These are phyloP conservation scores for Tolypocladium sp. DNA, from an alignment of 2,329 filamentous ascomycete species.

Conservation along the genomic window DNA sequence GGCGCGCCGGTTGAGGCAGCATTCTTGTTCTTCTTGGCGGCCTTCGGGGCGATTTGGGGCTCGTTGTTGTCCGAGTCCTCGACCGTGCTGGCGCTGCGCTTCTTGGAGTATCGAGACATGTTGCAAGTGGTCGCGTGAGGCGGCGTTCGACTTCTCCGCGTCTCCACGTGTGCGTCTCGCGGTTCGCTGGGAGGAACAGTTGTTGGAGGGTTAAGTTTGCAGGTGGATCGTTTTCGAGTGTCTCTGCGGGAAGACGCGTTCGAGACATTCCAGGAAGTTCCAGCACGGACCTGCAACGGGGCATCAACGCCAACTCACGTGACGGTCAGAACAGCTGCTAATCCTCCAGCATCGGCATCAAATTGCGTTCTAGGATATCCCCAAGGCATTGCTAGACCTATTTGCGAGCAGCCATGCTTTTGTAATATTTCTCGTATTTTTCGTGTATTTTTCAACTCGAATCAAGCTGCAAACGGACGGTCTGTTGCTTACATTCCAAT, in stretches of 20 bases:
- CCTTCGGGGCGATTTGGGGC: constrained; percentile 19
- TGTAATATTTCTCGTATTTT: no score
- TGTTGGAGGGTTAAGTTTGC: not conserved
- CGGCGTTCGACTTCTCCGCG: not conserved
- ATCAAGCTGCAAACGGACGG: no score
- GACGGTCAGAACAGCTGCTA: not conserved
- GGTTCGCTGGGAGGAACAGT: not conserved
- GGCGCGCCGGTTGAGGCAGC: constrained; percentile 10
- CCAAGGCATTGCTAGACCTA: no score
- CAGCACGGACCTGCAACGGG: not conserved
- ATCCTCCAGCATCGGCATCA: not conserved
- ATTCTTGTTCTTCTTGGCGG: constrained; percentile 38
- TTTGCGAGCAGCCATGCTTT: no score
- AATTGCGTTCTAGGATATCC: no score
- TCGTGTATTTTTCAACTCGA: no score
- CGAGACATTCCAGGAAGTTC: not conserved
- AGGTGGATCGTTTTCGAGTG: not conserved
- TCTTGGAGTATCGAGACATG: constrained; percentile 21
- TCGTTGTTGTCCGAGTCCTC: constrained; percentile 25
- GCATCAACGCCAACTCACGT: not conserved
- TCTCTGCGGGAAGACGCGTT: not conserved
- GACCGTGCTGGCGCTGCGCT: constrained; percentile 23
- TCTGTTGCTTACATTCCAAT: no score
- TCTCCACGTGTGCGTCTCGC: not conserved
- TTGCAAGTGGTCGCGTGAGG: not conserved